Percentiles rank a stretch among this genome's conserved stretches.
These are phyloP conservation scores for Phytophthora citrophthora DNA, from an alignment of 352 stramenopile species.

Conservation along the genomic window DNA sequence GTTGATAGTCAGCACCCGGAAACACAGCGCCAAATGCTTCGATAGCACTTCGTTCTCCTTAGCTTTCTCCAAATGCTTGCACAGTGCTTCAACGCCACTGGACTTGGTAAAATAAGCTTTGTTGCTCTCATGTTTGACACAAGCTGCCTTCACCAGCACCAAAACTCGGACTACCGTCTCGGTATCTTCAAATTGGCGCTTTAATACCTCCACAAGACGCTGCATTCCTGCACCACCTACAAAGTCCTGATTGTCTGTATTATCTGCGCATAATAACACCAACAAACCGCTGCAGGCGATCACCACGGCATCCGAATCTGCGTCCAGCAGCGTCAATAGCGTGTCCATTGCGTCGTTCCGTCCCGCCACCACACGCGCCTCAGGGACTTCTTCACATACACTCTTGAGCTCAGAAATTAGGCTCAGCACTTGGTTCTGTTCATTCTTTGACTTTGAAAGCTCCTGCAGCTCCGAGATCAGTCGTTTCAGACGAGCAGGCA, in stretches of 20 bases:
- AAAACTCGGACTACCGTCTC: slow-evolving; percentile 36
- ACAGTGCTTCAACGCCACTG: slow-evolving; percentile 49
- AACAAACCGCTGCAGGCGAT: slow-evolving; percentile 35
- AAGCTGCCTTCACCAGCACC: slow-evolving; percentile 45
- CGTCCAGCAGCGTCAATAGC: slow-evolving; percentile 46
- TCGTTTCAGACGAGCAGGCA: slow-evolving; percentile 41
- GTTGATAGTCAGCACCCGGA: slow-evolving; percentile 74
- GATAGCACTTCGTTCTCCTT: slow-evolving; percentile 45
- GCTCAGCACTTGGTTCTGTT: slow-evolving; percentile 19
- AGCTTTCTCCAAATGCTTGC: slow-evolving; percentile 35
- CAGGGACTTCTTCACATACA: slow-evolving; percentile 51
- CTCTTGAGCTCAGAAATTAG: slow-evolving; percentile 36
- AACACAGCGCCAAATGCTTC: slow-evolving; percentile 54
- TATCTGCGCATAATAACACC: slow-evolving; percentile 47
- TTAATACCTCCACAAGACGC: slow-evolving; percentile 34
- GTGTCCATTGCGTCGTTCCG: slow-evolving; percentile 62
- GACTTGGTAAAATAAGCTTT: slow-evolving; percentile 69
- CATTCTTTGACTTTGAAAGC: neutral
- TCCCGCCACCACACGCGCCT: slow-evolving; percentile 67
- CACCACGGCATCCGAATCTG: slow-evolving; percentile 8
- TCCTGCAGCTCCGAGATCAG: slow-evolving; percentile 37
- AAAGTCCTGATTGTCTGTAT: slow-evolving; percentile 72
- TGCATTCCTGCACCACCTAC: slow-evolving; percentile 51
- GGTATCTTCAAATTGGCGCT: slow-evolving; percentile 8
- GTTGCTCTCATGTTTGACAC: slow-evolving; percentile 71